A percentile compares a stretch with the other conserved stretches of the same genome.
These are phyloP conservation scores for Clonostachys rosea DNA, from an alignment of 2,329 filamentous ascomycete species.

Conservation along the genomic window DNA sequence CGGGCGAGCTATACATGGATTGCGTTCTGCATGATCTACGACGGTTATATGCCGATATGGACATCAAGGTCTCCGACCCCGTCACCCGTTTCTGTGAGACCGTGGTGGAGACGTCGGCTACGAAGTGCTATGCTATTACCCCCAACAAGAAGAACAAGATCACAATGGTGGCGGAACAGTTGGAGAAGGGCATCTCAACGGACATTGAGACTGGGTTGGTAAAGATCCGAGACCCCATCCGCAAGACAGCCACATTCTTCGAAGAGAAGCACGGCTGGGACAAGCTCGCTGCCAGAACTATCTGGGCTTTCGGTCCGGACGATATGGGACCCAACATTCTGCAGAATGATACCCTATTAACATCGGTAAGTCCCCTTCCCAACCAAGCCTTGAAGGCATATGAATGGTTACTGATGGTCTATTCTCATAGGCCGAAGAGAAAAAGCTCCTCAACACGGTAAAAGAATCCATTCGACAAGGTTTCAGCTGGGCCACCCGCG, in stretches of 20 bases:
- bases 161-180: conserved; percentile 94
- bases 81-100: conserved; percentile 98
- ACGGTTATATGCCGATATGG: conserved; percentile 95
- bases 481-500: conserved; percentile 92
- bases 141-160: conserved; percentile 99
- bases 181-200: conserved; percentile 90
- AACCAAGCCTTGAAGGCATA: neutral
- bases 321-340: conserved; percentile 93
- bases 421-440: conserved; percentile 62
- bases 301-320: conserved; percentile 98
- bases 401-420: neutral
- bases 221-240: conserved; percentile 86
- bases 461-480: conserved; percentile 92
- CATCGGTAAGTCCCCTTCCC: conserved; percentile 53
- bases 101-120: conserved; percentile 92
- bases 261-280: conserved; percentile 98
- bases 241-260: conserved; percentile 94
- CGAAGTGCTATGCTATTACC: conserved; percentile 95
- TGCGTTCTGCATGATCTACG: conserved; percentile 94
- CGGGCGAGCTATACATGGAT: conserved; percentile 99
- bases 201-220: conserved; percentile 92
- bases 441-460: conserved; percentile 80
- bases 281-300: conserved; percentile 85
- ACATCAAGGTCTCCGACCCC: conserved; percentile 97
- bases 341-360: conserved; percentile 92